These are phyloP conservation scores for Torrubiella hemipterigena DNA, from an alignment of 2,329 filamentous ascomycete species.

Conservation along the genomic window DNA sequence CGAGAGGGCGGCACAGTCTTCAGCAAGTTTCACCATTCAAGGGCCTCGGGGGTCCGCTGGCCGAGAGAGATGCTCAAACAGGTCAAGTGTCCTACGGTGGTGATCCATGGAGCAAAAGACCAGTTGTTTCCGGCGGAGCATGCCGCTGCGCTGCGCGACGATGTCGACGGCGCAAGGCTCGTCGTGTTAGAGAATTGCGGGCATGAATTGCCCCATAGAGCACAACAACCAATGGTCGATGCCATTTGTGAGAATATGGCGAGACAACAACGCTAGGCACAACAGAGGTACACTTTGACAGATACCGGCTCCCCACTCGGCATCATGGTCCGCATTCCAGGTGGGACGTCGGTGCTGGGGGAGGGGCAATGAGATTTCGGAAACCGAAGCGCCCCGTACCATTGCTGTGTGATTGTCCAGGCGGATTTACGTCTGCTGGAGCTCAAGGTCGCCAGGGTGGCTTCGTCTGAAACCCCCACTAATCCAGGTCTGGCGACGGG, in stretches of 20 bases:
- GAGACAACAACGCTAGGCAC: too few relatives aligned
- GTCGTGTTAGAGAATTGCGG: constrained; percentile 8
- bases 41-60: constrained; percentile 11
- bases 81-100: constrained; percentile 14
- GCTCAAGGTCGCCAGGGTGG: too few relatives aligned
- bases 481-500: too few relatives aligned
- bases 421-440: too few relatives aligned
- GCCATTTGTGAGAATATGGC: background rate
- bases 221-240: background rate
- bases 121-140: constrained; percentile 15
- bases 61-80: constrained; percentile 12
- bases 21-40: constrained; percentile 16
- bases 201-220: background rate
- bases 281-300: too few relatives aligned
- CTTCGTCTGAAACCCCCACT: too few relatives aligned
- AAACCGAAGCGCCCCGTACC: too few relatives aligned
- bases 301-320: too few relatives aligned
- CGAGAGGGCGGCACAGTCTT: constrained; percentile 13
- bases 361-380: too few relatives aligned
- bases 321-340: too few relatives aligned
- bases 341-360: too few relatives aligned
- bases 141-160: constrained; percentile 13
- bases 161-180: constrained; percentile 11
- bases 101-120: constrained; percentile 16
- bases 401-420: too few relatives aligned